Evolutionary conservation across 257 asterid species (phyloP).

Genomic region (Solanum rostratum): DNA sequence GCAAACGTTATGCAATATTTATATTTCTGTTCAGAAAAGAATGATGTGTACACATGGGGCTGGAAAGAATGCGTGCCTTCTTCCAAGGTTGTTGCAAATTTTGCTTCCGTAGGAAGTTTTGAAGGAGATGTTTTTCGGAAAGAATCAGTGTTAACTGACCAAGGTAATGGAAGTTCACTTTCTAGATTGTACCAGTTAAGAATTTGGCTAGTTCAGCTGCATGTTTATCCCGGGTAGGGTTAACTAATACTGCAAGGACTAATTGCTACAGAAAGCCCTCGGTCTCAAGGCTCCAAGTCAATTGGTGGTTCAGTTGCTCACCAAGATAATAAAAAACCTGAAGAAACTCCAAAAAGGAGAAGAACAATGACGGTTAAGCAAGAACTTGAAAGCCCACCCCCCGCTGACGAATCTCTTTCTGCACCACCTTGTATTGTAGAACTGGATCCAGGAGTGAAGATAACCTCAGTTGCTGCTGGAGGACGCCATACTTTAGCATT

Average conservation of each 20-base stretch:
- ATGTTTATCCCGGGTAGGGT: not conserved
- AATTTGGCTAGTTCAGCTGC: not conserved
- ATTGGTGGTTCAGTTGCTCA: constrained; percentile 14
- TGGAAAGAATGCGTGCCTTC: constrained; percentile 89
- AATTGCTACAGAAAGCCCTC: constrained; percentile 23
- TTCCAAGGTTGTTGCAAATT: constrained; percentile 29
- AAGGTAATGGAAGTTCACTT: constrained; percentile 24
- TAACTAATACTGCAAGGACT: constrained; percentile 3
- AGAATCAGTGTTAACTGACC: constrained; percentile 28
- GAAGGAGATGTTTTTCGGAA: constrained; percentile 29
- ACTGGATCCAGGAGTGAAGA: constrained; percentile 59
- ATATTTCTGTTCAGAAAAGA: constrained; percentile 28
- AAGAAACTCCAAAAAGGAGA: constrained; percentile 46
- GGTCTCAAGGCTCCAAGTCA: constrained; percentile 28
- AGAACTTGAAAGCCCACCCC: constrained; percentile 31
- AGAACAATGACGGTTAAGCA: constrained; percentile 28
- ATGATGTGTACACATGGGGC: constrained; percentile 67
- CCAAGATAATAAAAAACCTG: constrained; percentile 30
- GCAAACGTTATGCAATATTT: not conserved
- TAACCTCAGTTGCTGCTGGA: constrained; percentile 73
- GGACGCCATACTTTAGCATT: constrained; percentile 68
- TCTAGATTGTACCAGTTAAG: not conserved
- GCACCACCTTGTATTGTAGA: constrained; percentile 57
- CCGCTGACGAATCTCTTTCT: constrained; percentile 53
- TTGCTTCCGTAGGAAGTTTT: constrained; percentile 16